phyloP scores from a whole-genome alignment of 2,329 filamentous ascomycete species.

The Paraphoma sp. region DNA sequence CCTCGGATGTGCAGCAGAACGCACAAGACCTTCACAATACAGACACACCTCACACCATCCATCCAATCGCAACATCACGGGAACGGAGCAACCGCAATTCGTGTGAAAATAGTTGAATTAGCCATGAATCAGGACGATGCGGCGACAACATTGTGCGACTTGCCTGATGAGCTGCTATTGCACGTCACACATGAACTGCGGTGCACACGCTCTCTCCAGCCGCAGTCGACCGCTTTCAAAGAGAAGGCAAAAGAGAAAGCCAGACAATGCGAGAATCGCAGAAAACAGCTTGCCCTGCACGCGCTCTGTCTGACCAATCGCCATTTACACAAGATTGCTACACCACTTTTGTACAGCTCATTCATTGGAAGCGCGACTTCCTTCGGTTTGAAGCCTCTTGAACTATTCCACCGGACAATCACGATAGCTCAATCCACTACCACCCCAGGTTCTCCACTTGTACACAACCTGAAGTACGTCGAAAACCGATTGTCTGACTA shows the following conservation, averaged over 20 bases:
- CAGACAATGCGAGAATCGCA: constrained; percentile 32
- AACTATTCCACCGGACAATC: constrained; percentile 25
- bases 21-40: too few relatives aligned
- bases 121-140: too few relatives aligned
- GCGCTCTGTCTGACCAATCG: constrained; percentile 26
- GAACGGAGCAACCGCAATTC: too few relatives aligned
- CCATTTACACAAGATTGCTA: constrained; percentile 22
- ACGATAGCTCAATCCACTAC: neutral
- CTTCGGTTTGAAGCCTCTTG: constrained; percentile 18
- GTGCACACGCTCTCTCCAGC: constrained; percentile 26
- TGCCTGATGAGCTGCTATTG: constrained; percentile 34
- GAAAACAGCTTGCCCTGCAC: constrained; percentile 20
- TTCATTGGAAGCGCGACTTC: constrained; percentile 24
- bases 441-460: constrained; percentile 5
- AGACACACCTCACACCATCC: too few relatives aligned
- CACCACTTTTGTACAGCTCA: constrained; percentile 31
- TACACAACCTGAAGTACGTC: constrained; percentile 25
- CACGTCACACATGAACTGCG: constrained; percentile 19
- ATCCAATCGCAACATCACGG: too few relatives aligned
- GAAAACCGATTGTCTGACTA: constrained; percentile 34
- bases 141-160: neutral
- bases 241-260: constrained; percentile 18
- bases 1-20: too few relatives aligned
- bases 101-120: too few relatives aligned
- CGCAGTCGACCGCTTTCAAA: constrained; percentile 27